These are phyloP conservation scores for Phoma sp. DNA, from an alignment of 2,329 filamentous ascomycete genomes.

Conservation along the genomic window DNA sequence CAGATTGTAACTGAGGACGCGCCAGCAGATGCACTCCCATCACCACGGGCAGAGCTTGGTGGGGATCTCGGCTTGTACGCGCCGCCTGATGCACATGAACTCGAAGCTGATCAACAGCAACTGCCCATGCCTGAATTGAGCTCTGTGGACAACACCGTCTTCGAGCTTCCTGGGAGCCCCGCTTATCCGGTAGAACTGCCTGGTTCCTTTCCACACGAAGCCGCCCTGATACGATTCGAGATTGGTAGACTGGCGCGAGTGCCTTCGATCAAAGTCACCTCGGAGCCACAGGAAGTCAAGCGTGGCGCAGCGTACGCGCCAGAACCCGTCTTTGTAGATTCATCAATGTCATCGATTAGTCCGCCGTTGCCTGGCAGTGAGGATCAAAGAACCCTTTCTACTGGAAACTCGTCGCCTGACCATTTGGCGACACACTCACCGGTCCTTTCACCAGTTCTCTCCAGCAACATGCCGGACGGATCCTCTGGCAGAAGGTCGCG, in stretches of 20 bases:
- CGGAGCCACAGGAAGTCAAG: slow-evolving; percentile 42
- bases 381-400: slow-evolving; percentile 6
- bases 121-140: slow-evolving; percentile 32
- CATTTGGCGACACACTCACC: slow-evolving; percentile 24
- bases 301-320: slow-evolving; percentile 55
- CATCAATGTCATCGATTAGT: slow-evolving; percentile 23
- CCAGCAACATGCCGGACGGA: background rate
- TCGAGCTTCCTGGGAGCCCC: slow-evolving; percentile 39
- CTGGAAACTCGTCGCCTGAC: slow-evolving; percentile 4
- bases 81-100: slow-evolving; percentile 35
- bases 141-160: slow-evolving; percentile 21
- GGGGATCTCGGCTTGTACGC: slow-evolving; percentile 28
- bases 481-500: slow-evolving; percentile 19
- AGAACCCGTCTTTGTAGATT: slow-evolving; percentile 48
- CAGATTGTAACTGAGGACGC: slow-evolving; percentile 58
- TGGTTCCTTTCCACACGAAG: slow-evolving; percentile 25
- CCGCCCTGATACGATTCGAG: too few species aligned
- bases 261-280: slow-evolving; percentile 36
- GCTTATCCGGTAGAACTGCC: slow-evolving; percentile 33
- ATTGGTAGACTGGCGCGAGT: background rate
- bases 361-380: slow-evolving; percentile 16
- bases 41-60: slow-evolving; percentile 35
- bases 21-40: slow-evolving; percentile 20
- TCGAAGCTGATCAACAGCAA: slow-evolving; percentile 25
- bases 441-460: slow-evolving; percentile 26